Conservation (phyloP, 345 rosid species). For the Anacardium occidentale region DNA sequence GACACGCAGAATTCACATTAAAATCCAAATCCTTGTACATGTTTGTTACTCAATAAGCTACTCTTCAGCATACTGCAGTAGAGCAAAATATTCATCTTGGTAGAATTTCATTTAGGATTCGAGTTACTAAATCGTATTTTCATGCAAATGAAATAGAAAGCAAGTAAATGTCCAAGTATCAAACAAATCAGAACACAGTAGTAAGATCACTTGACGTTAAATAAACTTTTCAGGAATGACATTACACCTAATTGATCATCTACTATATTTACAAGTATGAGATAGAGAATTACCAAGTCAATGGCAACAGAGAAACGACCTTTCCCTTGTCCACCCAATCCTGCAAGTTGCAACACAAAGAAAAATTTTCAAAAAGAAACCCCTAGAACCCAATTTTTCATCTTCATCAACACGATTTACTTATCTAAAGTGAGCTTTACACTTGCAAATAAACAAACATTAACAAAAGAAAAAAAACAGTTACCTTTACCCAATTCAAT, state of each 20-base stretch:
- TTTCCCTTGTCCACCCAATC: conserved; percentile 59
- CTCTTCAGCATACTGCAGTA: conserved; percentile 14
- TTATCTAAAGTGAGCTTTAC: background rate
- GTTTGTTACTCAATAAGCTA: conserved; percentile 12
- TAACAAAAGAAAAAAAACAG: background rate
- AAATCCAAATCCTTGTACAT: conserved; percentile 1
- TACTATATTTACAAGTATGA: conserved; percentile 12
- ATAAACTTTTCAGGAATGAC: background rate
- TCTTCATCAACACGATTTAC: background rate
- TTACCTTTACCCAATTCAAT: conserved; percentile 74
- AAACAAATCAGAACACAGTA: background rate
- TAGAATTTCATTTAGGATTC: conserved; percentile 7
- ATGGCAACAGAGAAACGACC: conserved; percentile 68
- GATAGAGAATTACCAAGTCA: conserved; percentile 59
- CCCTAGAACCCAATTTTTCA: background rate
- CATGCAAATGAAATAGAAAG: background rate
- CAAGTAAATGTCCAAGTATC: conserved; percentile 6
- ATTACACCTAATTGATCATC: background rate
- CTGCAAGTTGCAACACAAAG: conserved; percentile 48
- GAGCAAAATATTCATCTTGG: background rate
- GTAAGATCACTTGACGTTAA: background rate
- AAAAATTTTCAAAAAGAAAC: background rate
- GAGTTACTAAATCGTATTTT: background rate
- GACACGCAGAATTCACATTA: background rate
- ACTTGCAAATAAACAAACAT: background rate